Evolutionary conservation across 2,329 filamentous ascomycete species (phyloP).

Genomic region (Aspergillus pseudoviridinutans): DNA sequence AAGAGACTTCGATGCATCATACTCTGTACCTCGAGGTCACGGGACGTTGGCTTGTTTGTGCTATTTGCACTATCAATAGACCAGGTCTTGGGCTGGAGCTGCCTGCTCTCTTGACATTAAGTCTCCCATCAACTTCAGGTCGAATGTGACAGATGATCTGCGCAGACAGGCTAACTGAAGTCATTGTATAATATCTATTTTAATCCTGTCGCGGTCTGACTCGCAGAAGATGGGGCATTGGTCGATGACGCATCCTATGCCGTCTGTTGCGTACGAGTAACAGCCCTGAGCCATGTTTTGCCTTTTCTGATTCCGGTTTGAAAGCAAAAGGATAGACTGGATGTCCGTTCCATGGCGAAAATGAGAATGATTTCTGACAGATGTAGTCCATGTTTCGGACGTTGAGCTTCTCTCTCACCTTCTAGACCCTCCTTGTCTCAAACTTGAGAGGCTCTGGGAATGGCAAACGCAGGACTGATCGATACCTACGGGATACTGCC

Average conservation of each 20-base stretch:
- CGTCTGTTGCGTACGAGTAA: neutral
- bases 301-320: too few species aligned
- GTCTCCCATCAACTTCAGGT: neutral
- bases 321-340: neutral
- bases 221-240: neutral
- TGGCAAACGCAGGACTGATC: neutral
- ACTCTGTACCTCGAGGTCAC: neutral
- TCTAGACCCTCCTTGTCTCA: slow-evolving; percentile 11
- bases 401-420: slow-evolving; percentile 2
- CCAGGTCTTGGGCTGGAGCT: neutral
- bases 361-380: neutral
- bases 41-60: slow-evolving; percentile 2
- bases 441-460: neutral
- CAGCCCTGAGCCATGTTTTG: neutral
- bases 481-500: neutral
- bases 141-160: neutral
- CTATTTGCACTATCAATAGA: slow-evolving; percentile 4
- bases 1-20: neutral
- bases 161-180: neutral
- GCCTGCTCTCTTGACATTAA: neutral
- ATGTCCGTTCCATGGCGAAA: neutral
- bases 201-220: neutral
- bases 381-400: slow-evolving; percentile 7
- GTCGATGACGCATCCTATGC: neutral
- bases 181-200: neutral